These are phyloP conservation scores for Phoma sp. DNA, from an alignment of 2,329 filamentous ascomycete genomes.

Conservation along the genomic window DNA sequence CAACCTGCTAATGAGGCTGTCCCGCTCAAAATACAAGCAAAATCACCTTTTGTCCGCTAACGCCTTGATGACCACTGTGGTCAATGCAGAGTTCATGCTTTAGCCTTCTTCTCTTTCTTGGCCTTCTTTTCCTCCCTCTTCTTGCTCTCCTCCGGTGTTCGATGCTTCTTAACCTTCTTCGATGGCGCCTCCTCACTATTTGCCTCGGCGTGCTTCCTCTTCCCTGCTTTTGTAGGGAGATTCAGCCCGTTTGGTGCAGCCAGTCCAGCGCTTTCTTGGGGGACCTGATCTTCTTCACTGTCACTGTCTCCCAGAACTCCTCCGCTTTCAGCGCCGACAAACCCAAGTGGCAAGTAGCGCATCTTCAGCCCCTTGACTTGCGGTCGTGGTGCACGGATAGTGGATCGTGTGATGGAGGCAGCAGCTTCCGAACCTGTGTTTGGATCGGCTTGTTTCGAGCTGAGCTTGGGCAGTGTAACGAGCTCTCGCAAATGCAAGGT, in stretches of 20 bases:
- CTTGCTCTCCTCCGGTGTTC: constrained; percentile 42
- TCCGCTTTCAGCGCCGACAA: constrained; percentile 50
- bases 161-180: constrained; percentile 50
- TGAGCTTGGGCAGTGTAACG: constrained; percentile 58
- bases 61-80: background rate
- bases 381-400: constrained; percentile 61
- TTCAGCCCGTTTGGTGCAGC: constrained; percentile 32
- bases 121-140: constrained; percentile 48
- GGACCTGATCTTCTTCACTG: constrained; percentile 47
- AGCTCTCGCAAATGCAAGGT: constrained; percentile 71
- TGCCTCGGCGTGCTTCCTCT: constrained; percentile 47
- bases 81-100: constrained; percentile 21
- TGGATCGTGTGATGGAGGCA: constrained; percentile 53
- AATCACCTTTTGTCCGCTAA: background rate
- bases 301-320: constrained; percentile 52
- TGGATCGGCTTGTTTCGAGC: constrained; percentile 49
- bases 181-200: constrained; percentile 40
- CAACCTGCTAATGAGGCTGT: background rate
- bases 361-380: constrained; percentile 72
- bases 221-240: constrained; percentile 34
- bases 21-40: background rate
- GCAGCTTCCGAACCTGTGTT: constrained; percentile 49
- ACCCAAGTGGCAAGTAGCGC: constrained; percentile 71
- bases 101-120: constrained; percentile 42
- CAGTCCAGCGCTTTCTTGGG: constrained; percentile 38